These are phyloP conservation scores for Microcera coccophila DNA, from an alignment of 2,329 filamentous ascomycete genomes.

Conservation along the genomic window DNA sequence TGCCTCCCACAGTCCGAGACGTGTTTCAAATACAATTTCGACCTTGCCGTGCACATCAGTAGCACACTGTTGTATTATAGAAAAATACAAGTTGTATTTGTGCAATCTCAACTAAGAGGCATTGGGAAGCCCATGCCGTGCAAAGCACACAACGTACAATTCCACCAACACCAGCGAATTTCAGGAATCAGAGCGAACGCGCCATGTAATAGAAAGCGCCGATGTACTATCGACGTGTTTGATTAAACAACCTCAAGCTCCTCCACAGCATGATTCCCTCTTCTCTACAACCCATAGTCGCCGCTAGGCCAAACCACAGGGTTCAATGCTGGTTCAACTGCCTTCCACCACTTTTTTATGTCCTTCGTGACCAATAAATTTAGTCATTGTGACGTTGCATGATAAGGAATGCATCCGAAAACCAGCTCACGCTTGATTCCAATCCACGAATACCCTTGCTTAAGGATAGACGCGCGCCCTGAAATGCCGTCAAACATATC, in stretches of 20 bases:
- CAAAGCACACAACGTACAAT: slow-evolving; percentile 24
- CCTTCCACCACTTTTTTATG: slow-evolving; percentile 16
- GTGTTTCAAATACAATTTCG: too few relatives aligned
- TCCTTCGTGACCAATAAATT: slow-evolving; percentile 20
- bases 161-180: slow-evolving; percentile 25
- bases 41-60: neutral
- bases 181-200: slow-evolving; percentile 23
- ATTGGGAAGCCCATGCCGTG: slow-evolving; percentile 11
- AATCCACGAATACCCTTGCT: slow-evolving; percentile 24
- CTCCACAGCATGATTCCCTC: neutral
- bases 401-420: slow-evolving; percentile 24
- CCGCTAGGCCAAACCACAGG: neutral
- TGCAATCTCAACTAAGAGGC: slow-evolving; percentile 21
- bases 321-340: too few relatives aligned
- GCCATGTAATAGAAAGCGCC: slow-evolving; percentile 15
- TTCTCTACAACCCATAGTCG: neutral
- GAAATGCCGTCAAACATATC: slow-evolving; percentile 27
- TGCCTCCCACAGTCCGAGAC: neutral
- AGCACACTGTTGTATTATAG: neutral
- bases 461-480: slow-evolving; percentile 26
- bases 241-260: slow-evolving; percentile 18
- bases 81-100: slow-evolving; percentile 20
- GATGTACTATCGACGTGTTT: slow-evolving; percentile 17
- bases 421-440: slow-evolving; percentile 24
- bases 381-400: slow-evolving; percentile 26